Evolutionary conservation across 164 flowering plant species (phyloP).

Genomic region (Nymphaea colorata): DNA sequence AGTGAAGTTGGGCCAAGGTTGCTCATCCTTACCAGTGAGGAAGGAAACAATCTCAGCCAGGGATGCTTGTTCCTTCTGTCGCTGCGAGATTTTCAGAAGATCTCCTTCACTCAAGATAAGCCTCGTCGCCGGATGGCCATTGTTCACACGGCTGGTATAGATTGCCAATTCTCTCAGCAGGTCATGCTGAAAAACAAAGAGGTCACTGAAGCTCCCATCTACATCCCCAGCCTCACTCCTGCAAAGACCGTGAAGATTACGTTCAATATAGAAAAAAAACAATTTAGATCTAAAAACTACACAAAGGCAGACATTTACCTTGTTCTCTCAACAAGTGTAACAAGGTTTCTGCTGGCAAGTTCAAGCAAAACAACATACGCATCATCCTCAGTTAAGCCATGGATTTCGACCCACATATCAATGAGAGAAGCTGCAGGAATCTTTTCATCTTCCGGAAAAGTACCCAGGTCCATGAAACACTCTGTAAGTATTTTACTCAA

Average conservation of each 20-base stretch:
- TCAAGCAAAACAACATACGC: constrained; percentile 7
- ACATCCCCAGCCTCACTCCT: constrained; percentile 46
- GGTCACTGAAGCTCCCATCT: constrained; percentile 50
- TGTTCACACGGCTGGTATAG: constrained; percentile 28
- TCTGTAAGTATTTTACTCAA: constrained; percentile 40
- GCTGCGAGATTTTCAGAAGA: constrained; percentile 57
- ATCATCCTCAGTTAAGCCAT: constrained; percentile 8
- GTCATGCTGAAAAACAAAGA: constrained; percentile 63
- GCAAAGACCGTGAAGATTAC: constrained; percentile 1
- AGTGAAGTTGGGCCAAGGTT: background rate
- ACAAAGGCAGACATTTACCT: constrained; percentile 17
- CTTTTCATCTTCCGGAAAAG: constrained; percentile 45
- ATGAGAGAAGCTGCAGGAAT: constrained; percentile 34
- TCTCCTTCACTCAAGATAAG: constrained; percentile 65
- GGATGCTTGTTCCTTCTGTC: constrained; percentile 37
- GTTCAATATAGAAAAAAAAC: background rate
- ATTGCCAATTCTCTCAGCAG: constrained; percentile 69
- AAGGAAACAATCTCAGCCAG: constrained; percentile 58
- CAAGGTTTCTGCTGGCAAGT: constrained; percentile 12
- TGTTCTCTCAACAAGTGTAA: constrained; percentile 21
- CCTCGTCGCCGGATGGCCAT: constrained; percentile 29
- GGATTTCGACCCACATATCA: constrained; percentile 31
- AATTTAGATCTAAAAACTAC: background rate
- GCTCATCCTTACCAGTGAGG: constrained; percentile 43
- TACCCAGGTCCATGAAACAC: constrained; percentile 45